Evolutionary conservation across 805 yeast genomes (phyloP).

Genomic region (Lachancea nothofagi): DNA sequence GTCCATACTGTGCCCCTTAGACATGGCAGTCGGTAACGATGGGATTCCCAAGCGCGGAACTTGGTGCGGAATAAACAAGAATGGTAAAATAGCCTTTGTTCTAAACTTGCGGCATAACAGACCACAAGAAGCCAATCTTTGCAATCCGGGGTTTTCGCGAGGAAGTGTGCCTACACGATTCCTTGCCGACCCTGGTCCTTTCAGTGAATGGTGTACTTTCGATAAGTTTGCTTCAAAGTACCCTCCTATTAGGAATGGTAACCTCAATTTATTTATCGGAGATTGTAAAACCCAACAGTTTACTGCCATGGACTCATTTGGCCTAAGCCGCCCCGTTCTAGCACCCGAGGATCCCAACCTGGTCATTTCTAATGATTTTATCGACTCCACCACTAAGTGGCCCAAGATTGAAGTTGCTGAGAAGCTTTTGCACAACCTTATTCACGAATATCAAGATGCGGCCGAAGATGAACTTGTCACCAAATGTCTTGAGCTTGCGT

Average conservation of each 20-base stretch:
- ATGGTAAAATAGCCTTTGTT: slow-evolving; percentile 62
- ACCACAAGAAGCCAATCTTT: slow-evolving; percentile 19
- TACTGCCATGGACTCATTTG: slow-evolving; percentile 26
- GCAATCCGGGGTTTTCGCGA: slow-evolving; percentile 32
- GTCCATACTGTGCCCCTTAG: slow-evolving; percentile 59
- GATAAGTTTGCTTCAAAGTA: slow-evolving; percentile 22
- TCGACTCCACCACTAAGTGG: slow-evolving; percentile 45
- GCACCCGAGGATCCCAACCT: slow-evolving; percentile 17
- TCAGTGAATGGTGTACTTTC: slow-evolving; percentile 26
- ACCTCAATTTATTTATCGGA: slow-evolving; percentile 38
- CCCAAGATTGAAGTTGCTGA: slow-evolving; percentile 58
- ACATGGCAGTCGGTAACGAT: slow-evolving; percentile 41
- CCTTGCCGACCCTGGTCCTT: slow-evolving; percentile 19
- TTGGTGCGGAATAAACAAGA: slow-evolving; percentile 73
- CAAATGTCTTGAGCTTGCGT: slow-evolving; percentile 50
- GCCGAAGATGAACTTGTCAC: slow-evolving; percentile 41
- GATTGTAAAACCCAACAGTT: slow-evolving; percentile 22
- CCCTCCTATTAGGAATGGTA: slow-evolving; percentile 19
- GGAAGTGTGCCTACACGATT: slow-evolving; percentile 42
- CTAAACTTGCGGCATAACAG: slow-evolving; percentile 62
- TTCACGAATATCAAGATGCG: slow-evolving; percentile 18
- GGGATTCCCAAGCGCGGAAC: slow-evolving; percentile 69
- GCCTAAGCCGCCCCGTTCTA: slow-evolving; percentile 29
- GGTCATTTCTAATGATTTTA: slow-evolving; percentile 32
- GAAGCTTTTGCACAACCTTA: slow-evolving; percentile 35